Evolutionary conservation across 2,329 filamentous ascomycete genomes (phyloP), one percentile per base, ranked within the genome.

Genomic region (Dryadomyces quercus-mongolicae): DNA sequence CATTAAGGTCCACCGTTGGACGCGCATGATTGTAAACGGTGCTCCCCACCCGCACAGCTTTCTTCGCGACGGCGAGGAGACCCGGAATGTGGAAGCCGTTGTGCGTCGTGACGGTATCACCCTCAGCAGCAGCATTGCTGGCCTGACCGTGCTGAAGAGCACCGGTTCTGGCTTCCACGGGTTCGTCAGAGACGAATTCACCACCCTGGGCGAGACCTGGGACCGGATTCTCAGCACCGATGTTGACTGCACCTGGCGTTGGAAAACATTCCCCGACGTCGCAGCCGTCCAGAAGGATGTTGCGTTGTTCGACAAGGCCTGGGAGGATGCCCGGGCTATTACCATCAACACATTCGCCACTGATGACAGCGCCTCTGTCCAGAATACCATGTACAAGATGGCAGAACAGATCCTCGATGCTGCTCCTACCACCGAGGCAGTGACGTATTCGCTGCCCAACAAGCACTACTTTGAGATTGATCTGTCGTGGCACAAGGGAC

Each of bases 321-420:
- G 85, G 78, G 75, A 83, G 60, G 76, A 78, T 53, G 89, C 89
- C n/a, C 78, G 89, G 57, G 74, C 76, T 53, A 93, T 94, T 67
- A 96, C 91, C n/a, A 77, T 96, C 68, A 86, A 87, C 72, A 87
- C 84, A 0, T 98, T 98, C 65, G 92, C 93, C 45, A 81, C 85
- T 65, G 91, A 98, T 65, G 77, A 90, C 66, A 95, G 88, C 64
- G 88, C 93, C 49, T 95, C 88, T 63, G 93, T 98, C 22, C 93
- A 98, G 73, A 85, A 84, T 63, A 97, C 92, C 57, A 97, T 98
- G 93, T 98, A 96, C 76, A 94, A 96, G 76, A 98, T 98, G 92
- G 84, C 81, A 63, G 86, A 92, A 68, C 75, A 85, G 68, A 95
- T 98, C 61, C 75, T 98, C 53, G 85, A 80, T 9, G 81, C 76